Base-by-base conservation (phyloP, 2,329 filamentous ascomycete genomes). In the Hymenoscyphus albidus region DNA sequence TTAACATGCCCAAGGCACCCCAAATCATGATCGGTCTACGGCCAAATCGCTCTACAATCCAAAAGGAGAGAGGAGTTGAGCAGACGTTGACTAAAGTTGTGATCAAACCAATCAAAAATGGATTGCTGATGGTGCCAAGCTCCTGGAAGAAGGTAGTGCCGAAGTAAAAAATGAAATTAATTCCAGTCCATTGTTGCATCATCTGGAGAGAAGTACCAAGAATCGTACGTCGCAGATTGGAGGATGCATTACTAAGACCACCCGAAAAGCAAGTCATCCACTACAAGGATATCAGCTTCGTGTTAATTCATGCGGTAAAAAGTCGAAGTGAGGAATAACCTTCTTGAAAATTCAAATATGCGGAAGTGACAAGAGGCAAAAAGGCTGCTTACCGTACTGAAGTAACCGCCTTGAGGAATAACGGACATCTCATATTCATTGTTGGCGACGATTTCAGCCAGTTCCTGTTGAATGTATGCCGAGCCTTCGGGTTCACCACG, bases 91-190 rank as follows among this genome's bases (percentile, higher is more conserved):
- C 91, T 62, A 95, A 84, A 68, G 90, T 95, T 77, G 92, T 94
- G 80, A 96, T 85, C 75, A 96, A 83, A 65, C 88, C 90, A 76
- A 95, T 93, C 72, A 96, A 77, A 85, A 96, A 96, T 55, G 85
- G 82, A 82, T 96, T 89, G 67, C 76, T 71, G 73, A 96, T 92
- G 72, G 90, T 89, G 70, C 89, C 89, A 38, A 90, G 88, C 31
- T 88, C 87, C 78, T 90, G 79, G 80, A 96, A 90, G 86, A 96
- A 96, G 65, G 90, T 86, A 40, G 91, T 93, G 42, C 90, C 92
- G 81, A 88, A 92, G 81, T 92, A 91, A 82, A 93, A 95, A 82
- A 95, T 91, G 79, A 94, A 96, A 84, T 96, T 96, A 79, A 96
- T 90, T 82, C 92, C 91, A 27, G 72, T 75, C 81, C 82, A 85